Base-by-base conservation (phyloP, 2,329 filamentous ascomycete genomes). In the Emergomyces pasteurianus region DNA sequence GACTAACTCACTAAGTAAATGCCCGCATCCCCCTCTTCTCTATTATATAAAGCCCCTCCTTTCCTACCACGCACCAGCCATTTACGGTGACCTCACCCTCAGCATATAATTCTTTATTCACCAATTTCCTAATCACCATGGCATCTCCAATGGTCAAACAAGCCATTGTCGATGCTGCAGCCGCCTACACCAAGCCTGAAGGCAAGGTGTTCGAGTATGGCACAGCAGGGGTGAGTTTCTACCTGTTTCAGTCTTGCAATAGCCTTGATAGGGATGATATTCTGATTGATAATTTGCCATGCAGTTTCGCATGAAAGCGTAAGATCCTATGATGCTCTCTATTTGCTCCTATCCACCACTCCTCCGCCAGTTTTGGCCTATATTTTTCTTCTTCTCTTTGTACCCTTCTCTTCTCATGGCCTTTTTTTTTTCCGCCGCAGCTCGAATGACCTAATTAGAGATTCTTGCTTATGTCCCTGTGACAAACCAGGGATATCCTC, bases 241-340 rank as follows among this genome's bases (percentile, higher is more conserved):
- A n/a, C 38, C 23, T 40, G 26, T 12, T 36, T 36, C 50, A 36
- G 26, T n/a, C 28, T 21, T 36, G 16, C 28, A 52, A 23, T 28
- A 31, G 50, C 28, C 12, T 42, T 5, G 28, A 18, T 26, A 23
- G 18, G 36, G 31, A 36, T 53, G 7, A 53, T 61, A 43, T 50
- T 50, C 64, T 67, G 61, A 69, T 54, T 52, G 58, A 23, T 55
- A 64, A 46, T 53, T 31, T 26, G 58, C 55, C 58, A 52, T 63
- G 46, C 66, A 86, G 83, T 88, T 88, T 72, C 84, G 85, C 62
- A 87, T 86, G 78, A 87, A 85, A 77, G 84, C 85, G 83, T 86
- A 79, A 75, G 81, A 38, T 21, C 12, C 40, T 28, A n/a, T 52
- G 36, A 31, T 18, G 46, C 12, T 26, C 14, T 47, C 21, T 47